A percentile compares a stretch with the other conserved stretches of the same genome.
Evolutionary conservation across 495 filamentous ascomycete species (phyloP).

Genomic region (Xylaria acuta): DNA sequence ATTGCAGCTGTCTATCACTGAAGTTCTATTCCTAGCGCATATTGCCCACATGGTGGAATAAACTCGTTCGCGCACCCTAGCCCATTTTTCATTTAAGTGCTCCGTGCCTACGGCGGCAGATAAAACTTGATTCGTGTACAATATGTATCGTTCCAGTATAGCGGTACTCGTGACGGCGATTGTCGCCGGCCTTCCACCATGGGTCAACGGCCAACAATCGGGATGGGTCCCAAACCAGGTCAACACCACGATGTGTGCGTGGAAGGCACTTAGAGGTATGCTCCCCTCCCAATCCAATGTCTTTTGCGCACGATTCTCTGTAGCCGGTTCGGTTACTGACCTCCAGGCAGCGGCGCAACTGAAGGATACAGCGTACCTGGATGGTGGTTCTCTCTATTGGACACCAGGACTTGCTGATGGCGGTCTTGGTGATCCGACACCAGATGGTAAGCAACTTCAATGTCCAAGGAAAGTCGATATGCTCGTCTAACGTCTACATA

Average conservation of each 20-base stretch:
- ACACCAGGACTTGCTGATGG: constrained; percentile 51
- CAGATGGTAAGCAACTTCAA: constrained; percentile 45
- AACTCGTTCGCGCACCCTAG: constrained; percentile 7
- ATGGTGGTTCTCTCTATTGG: constrained; percentile 67
- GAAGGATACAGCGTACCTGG: constrained; percentile 70
- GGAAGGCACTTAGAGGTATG: constrained; percentile 61
- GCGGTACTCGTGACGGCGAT: constrained; percentile 31
- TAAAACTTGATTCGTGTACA: constrained; percentile 24
- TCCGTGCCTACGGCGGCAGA: constrained; percentile 16
- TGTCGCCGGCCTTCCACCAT: constrained; percentile 33
- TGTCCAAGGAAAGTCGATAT: constrained; percentile 15
- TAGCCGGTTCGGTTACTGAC: constrained; percentile 31
- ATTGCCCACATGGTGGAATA: constrained; percentile 8
- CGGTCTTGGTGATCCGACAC: constrained; percentile 2
- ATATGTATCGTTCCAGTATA: constrained; percentile 36
- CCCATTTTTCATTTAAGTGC: constrained; percentile 16
- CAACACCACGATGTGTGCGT: constrained; percentile 64
- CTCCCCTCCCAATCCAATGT: background rate
- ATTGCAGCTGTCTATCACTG: constrained; percentile 23
- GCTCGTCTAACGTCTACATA: constrained; percentile 30
- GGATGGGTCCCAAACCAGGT: constrained; percentile 52
- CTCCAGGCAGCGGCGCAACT: constrained; percentile 54
- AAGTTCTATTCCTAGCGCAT: background rate
- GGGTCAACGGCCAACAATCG: constrained; percentile 38
- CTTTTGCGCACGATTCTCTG: background rate